These are phyloP conservation scores for Sporisorium scitamineum DNA, from an alignment of 1,284 basidiomycete species.

Conservation along the genomic window DNA sequence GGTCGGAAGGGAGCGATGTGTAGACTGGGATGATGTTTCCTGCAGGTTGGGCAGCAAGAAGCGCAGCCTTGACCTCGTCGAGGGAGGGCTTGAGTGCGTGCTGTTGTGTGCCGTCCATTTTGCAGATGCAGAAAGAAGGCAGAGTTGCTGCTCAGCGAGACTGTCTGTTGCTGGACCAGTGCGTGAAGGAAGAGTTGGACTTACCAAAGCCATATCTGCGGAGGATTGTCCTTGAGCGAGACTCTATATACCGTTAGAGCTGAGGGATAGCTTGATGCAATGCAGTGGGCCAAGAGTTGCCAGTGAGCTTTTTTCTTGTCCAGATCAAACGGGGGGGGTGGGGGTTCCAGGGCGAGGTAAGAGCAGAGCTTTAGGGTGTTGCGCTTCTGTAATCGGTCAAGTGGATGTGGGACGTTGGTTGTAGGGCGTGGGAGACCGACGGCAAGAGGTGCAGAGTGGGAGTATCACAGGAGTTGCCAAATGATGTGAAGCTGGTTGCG, in stretches of 20 bases:
- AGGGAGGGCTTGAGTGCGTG: slow-evolving; percentile 58
- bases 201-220: slow-evolving; percentile 44
- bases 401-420: slow-evolving; percentile 3
- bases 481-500: background rate
- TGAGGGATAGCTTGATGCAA: background rate
- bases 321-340: background rate
- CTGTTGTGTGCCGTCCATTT: slow-evolving; percentile 22
- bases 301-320: background rate
- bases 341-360: background rate
- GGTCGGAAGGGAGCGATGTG: slow-evolving; percentile 91
- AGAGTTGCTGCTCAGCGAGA: slow-evolving; percentile 3
- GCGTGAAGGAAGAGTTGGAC: background rate
- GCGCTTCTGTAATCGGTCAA: background rate
- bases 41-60: slow-evolving; percentile 36
- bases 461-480: background rate
- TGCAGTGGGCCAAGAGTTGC: no score
- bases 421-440: background rate
- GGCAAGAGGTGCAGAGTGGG: background rate
- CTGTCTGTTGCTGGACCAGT: background rate
- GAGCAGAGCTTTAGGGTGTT: background rate
- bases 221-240: slow-evolving; percentile 9
- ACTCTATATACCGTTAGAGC: slow-evolving; percentile 7
- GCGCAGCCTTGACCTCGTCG: slow-evolving; percentile 58
- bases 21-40: slow-evolving; percentile 95
- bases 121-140: background rate